Evolutionary conservation across 805 yeast genomes (phyloP), one percentile per base, ranked within the genome.

Genomic region (Metschnikowia reukaufii): DNA sequence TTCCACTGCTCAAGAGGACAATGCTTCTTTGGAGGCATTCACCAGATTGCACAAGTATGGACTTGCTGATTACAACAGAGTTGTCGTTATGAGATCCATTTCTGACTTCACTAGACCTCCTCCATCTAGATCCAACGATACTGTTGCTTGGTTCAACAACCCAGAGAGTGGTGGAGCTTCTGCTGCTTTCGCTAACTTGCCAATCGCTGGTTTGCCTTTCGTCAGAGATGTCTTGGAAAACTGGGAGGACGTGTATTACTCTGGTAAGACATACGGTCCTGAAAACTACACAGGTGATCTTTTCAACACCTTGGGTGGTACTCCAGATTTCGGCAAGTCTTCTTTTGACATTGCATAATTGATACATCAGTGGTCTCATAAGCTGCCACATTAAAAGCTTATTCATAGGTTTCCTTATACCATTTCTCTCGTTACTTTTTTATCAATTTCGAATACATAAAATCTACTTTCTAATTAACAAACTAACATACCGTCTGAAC

Each of bases 1-100:
- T 62, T 60, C 82, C 36, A 76, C 85, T 37, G 84, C 83, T 45
- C 86, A 82, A 63, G 88, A 83, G 63, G 88, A 83, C 60, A 78
- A 81, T 59, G 87, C 87, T 15, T 69, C 83, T 13, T 73, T 82
- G 58, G 86, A 82, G 61, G 79, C 81, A 7, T 63, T 82, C 47
- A 55, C 79, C 39, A 76, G 88, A 68, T 73, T 76, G 58, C 78
- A 77, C 50, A 68, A 67, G 49, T 70, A 68, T 54, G 84, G 83
- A 8, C 68, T 81, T 49, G 79, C 78, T 43, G 84, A 81, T 61
- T 82, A 65, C 61, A 65, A 74, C 50, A 75, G 86, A 65, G 70
- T 82, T 50, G 79, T 81, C 10, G 69, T 81, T 21, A 67, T 81
- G 79, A 78, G 86, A 70, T 70, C 84, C 39, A 79, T 79, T 51